Base-by-base conservation (phyloP, 129 eudicot genomes). In the Flaveria trinervia region DNA sequence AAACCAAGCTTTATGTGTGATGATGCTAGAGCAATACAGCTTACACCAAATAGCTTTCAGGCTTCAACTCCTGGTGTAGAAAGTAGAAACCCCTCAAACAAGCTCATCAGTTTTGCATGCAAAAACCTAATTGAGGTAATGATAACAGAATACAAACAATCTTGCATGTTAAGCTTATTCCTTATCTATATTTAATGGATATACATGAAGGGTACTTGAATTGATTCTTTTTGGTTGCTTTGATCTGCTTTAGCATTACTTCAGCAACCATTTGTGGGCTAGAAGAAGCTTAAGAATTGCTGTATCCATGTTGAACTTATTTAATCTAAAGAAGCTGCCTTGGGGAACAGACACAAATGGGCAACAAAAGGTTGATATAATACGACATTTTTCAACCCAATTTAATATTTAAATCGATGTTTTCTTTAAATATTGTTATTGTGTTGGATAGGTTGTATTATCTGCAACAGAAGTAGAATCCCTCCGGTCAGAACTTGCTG, bases 401-500 rank as follows among this genome's bases (percentile, higher is more conserved):
- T 14, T 44, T 22, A 39, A n/a, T 9, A 44, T 11, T 71, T 15
- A 16, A 2, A 5, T 64, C 30, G 48, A 70, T 44, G 7, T 44
- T 18, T 81, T n/a, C 57, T n/a, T n/a, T 12, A 17, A 25, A 20
- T 18, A 45, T 41, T 1, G 44, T 25, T 52, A 50, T 22, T 5
- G 9, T 65, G 55, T 13, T 55, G 22, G 18, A 72, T 82, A 93
- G 98, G 91, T 93, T 68, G 88, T 87, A 71, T 73, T 93, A 82
- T 85, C 86, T 77, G 89, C 87, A 55, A 70, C 85, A 36, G 97
- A 93, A 88, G 84, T 89, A 51, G 92, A 87, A 83, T 85, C 97
- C 64, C 97, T 93, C 71, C 86, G 89, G 77, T 89, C 97, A 67
- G 96, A 87, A 80, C 87, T 93, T 79, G 61, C 90, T 51, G 87